Evolutionary conservation across 805 yeast species (phyloP).

Genomic region (Nematodospora valgi): DNA sequence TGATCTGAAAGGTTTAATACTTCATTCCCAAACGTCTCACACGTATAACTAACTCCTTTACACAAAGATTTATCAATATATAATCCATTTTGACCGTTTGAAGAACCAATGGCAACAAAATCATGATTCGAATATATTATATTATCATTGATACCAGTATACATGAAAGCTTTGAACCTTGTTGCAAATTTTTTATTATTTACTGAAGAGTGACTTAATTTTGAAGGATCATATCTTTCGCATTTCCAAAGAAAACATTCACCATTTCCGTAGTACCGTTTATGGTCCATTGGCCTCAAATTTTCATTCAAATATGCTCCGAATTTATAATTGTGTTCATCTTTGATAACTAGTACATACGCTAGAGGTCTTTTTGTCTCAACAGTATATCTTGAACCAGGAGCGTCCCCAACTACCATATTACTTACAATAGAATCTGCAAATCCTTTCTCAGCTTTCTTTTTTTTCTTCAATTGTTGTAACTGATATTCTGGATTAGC

Average conservation of each 20-base stretch:
- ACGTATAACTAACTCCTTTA: conserved; percentile 73
- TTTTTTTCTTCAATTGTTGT: conserved; percentile 16
- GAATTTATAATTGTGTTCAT: conserved; percentile 58
- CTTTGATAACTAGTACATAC: conserved; percentile 70
- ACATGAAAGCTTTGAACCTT: conserved; percentile 76
- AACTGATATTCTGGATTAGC: conserved; percentile 43
- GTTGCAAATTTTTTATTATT: conserved; percentile 4
- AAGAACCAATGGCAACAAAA: conserved; percentile 84
- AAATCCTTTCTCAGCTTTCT: conserved; percentile 26
- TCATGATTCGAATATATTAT: conserved; percentile 75
- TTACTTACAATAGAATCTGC: conserved; percentile 34
- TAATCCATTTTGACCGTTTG: conserved; percentile 88
- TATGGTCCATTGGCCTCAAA: conserved; percentile 65
- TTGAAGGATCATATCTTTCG: conserved; percentile 35
- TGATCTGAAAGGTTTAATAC: conserved; percentile 40
- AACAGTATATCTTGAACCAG: conserved; percentile 5
- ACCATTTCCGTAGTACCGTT: conserved; percentile 86
- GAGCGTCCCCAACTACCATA: conserved; percentile 24
- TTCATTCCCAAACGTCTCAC: conserved; percentile 89
- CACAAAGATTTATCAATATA: conserved; percentile 77
- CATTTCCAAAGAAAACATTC: conserved; percentile 90
- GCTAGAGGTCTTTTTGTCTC: conserved; percentile 49
- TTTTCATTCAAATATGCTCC: conserved; percentile 80
- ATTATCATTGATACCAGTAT: conserved; percentile 85
- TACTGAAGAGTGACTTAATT: conserved; percentile 9